Evolutionary conservation across 2,329 filamentous ascomycete genomes (phyloP).

Genomic region (Diaporthe amygdali): DNA sequence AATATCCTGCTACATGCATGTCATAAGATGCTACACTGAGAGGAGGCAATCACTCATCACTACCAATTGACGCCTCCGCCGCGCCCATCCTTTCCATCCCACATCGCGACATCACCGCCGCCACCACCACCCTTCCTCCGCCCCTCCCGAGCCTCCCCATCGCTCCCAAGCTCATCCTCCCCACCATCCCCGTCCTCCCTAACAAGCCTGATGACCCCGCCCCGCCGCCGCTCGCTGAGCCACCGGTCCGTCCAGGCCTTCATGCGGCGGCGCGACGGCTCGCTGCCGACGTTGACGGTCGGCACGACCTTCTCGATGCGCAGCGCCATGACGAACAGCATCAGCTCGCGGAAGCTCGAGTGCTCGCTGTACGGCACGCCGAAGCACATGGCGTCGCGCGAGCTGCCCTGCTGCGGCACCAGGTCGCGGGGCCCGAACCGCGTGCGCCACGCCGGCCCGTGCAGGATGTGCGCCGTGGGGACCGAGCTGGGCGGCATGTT

Average conservation of each 20-base stretch:
- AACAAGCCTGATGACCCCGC: constrained; percentile 55
- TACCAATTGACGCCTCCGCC: constrained; percentile 49
- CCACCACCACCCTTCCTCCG: constrained; percentile 34
- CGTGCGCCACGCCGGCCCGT: constrained; percentile 74
- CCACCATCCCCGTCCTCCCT: constrained; percentile 43
- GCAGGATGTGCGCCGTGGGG: constrained; percentile 56
- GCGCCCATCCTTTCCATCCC: constrained; percentile 46
- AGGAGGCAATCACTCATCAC: not conserved
- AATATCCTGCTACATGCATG: not conserved
- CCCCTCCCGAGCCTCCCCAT: constrained; percentile 42
- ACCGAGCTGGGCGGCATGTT: constrained; percentile 55
- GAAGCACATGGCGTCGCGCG: constrained; percentile 82
- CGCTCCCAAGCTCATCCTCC: constrained; percentile 34
- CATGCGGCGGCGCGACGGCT: constrained; percentile 62
- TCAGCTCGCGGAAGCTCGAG: constrained; percentile 91
- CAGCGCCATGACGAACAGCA: constrained; percentile 88
- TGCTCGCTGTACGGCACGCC: constrained; percentile 97
- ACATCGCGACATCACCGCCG: constrained; percentile 32
- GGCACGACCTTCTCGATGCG: constrained; percentile 89
- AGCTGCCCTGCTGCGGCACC: constrained; percentile 82
- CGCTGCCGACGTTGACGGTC: constrained; percentile 82
- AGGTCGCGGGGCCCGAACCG: constrained; percentile 76
- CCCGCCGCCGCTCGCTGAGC: constrained; percentile 61
- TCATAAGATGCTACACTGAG: not conserved
- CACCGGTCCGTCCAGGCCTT: constrained; percentile 70